A percentile compares a stretch with the other conserved stretches of the same genome.
Conservation (phyloP, 495 filamentous ascomycete genomes). For the Umbilicaria muhlenbergii region DNA sequence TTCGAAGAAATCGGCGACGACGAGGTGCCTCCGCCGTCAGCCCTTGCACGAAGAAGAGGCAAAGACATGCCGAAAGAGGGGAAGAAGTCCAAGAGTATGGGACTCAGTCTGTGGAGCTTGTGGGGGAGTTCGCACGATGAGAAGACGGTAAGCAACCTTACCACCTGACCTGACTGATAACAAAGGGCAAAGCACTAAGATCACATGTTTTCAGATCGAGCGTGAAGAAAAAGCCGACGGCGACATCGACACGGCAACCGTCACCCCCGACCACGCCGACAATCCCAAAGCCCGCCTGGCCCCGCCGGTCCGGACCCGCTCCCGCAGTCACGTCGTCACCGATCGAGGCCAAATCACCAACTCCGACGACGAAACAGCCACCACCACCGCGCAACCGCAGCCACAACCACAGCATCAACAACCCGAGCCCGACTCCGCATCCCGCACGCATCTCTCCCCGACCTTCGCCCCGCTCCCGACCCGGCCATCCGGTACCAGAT, state of each 20-base stretch:
- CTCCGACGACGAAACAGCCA: background rate
- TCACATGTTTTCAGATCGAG: conserved; percentile 5
- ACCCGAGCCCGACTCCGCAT: background rate
- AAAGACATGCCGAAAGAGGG: conserved; percentile 34
- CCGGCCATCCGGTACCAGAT: background rate
- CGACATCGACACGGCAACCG: conserved; percentile 2
- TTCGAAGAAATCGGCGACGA: conserved; percentile 52
- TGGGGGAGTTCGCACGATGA: conserved; percentile 85
- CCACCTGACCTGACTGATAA: background rate
- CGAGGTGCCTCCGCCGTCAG: conserved; percentile 68
- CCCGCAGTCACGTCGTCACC: conserved; percentile 8
- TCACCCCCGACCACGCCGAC: background rate
- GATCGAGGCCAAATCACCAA: conserved; percentile 1
- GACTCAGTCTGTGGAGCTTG: conserved; percentile 64
- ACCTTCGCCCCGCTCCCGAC: background rate
- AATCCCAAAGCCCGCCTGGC: background rate
- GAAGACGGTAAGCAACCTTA: conserved; percentile 31
- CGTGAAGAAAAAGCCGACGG: conserved; percentile 15
- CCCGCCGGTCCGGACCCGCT: background rate
- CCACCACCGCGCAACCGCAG: background rate
- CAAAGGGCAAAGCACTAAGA: background rate
- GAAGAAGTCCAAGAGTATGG: conserved; percentile 50
- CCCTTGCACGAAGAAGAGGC: conserved; percentile 54
- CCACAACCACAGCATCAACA: too few species aligned
- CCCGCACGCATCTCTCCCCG: background rate